Conservation (phyloP, 75 land plant genomes). For the Adiantum capillusveneris region DNA sequence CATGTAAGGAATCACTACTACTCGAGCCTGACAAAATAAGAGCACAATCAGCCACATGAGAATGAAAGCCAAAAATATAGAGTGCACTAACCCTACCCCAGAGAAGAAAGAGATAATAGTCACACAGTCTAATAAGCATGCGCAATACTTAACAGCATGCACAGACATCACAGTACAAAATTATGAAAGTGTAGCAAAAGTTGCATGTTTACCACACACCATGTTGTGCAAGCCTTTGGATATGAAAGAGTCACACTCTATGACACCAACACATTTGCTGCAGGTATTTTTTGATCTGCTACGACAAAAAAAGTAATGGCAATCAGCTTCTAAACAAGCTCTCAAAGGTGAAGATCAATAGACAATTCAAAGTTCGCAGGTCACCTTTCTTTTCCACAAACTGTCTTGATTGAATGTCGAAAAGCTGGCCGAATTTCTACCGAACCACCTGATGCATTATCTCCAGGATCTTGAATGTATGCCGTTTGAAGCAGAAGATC, state of each 20-base stretch:
- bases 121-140: too few relatives aligned
- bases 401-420: slow-evolving; percentile 40
- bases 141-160: too few relatives aligned
- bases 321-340: too few relatives aligned
- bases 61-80: too few relatives aligned
- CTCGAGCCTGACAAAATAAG: slow-evolving; percentile 60
- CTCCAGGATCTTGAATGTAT: slow-evolving; percentile 70
- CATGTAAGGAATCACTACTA: slow-evolving; percentile 91
- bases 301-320: background rate
- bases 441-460: slow-evolving; percentile 51
- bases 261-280: slow-evolving; percentile 60
- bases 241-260: slow-evolving; percentile 82
- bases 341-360: background rate
- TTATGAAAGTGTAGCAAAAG: too few relatives aligned
- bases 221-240: slow-evolving; percentile 65
- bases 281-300: background rate
- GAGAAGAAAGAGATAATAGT: too few relatives aligned
- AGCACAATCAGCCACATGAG: slow-evolving; percentile 1
- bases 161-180: too few relatives aligned
- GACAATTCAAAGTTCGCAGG: background rate
- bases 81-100: too few relatives aligned
- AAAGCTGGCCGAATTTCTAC: slow-evolving; percentile 91
- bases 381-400: slow-evolving; percentile 16
- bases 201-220: slow-evolving; percentile 34
- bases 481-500: slow-evolving; percentile 67